Evolutionary conservation across 2,329 filamentous ascomycete genomes (phyloP).

Genomic region (Verticillium albo-atrum): DNA sequence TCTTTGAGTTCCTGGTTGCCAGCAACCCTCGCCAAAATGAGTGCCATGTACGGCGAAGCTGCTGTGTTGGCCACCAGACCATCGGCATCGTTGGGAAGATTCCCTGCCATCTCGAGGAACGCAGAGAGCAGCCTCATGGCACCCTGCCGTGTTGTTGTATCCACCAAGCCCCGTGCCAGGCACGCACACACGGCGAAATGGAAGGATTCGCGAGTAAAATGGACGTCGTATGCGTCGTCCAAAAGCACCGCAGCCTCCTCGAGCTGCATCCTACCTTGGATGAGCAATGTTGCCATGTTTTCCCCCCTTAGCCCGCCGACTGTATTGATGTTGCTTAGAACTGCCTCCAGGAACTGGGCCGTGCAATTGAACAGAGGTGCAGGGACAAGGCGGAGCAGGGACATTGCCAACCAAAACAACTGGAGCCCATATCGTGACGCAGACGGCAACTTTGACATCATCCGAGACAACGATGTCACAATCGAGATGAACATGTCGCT

Average conservation of each 20-base stretch:
- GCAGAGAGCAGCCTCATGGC: slow-evolving; percentile 58
- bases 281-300: slow-evolving; percentile 50
- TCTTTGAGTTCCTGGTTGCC: slow-evolving; percentile 58
- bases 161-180: slow-evolving; percentile 59
- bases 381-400: slow-evolving; percentile 60
- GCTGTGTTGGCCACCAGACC: slow-evolving; percentile 17
- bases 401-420: slow-evolving; percentile 67
- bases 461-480: slow-evolving; percentile 62
- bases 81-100: slow-evolving; percentile 16
- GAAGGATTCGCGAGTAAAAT: slow-evolving; percentile 60
- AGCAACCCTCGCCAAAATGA: slow-evolving; percentile 54
- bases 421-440: slow-evolving; percentile 65
- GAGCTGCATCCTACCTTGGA: slow-evolving; percentile 56
- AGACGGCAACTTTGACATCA: slow-evolving; percentile 65
- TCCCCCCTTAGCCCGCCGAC: slow-evolving; percentile 55
- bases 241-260: slow-evolving; percentile 58
- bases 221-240: slow-evolving; percentile 62
- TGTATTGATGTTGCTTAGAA: slow-evolving; percentile 59
- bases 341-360: slow-evolving; percentile 59
- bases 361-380: slow-evolving; percentile 61
- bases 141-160: slow-evolving; percentile 54
- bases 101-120: slow-evolving; percentile 51
- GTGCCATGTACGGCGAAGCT: slow-evolving; percentile 53
- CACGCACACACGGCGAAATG: slow-evolving; percentile 64
- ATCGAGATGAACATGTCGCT: slow-evolving; percentile 67